Base-by-base conservation (phyloP, 192 early-diverging fungal species). In the Podila minutissima region DNA sequence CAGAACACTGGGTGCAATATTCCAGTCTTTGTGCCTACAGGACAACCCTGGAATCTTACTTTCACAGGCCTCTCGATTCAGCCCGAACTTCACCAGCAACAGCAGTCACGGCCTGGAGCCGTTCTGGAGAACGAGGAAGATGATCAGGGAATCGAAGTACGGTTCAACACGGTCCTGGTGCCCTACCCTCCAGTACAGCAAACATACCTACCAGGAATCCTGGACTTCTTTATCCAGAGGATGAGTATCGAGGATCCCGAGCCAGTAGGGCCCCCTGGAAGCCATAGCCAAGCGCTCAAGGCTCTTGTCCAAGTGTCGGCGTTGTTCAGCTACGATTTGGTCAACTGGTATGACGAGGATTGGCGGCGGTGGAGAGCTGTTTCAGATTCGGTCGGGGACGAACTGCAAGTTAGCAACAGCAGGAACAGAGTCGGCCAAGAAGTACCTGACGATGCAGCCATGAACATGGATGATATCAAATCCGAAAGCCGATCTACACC, bases 1-100 rank as follows among this genome's bases (percentile, higher is more conserved):
- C 88, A 89, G 57, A 93, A 91, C 74, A 90, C 86, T 29, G 87
- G 82, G 24, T 94, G 93, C 74, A 86, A 76, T 55, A 66, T 91
- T 29, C 90, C 90, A 1, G 82, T 87, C 17, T 91, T 89, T 86
- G 88, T 88, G 32, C 90, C 90, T 19, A 82, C 78, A 57, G 84
- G 84, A 19, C 84, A 85, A 41, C 69, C 81, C n/a, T 74, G 74
- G 70, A 82, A 82, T 51, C 41, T 81, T 58, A 81, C 77, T 0
- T 81, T 81, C 62, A 69, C 67, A 1, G 77, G 77, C 24, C 67
- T 81, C 15, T 37, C 61, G 46, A 73, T 81, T 6, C 60, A 68
- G 35, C 71, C 77, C 3, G 60, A 66, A 7, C 29, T 77, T 28
- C 67, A 81, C 19, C 31, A 33, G 2, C 60, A 75, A 12, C 26